phyloP scores from a whole-genome alignment of 495 filamentous ascomycete genomes.

The Neurospora intermedia region DNA sequence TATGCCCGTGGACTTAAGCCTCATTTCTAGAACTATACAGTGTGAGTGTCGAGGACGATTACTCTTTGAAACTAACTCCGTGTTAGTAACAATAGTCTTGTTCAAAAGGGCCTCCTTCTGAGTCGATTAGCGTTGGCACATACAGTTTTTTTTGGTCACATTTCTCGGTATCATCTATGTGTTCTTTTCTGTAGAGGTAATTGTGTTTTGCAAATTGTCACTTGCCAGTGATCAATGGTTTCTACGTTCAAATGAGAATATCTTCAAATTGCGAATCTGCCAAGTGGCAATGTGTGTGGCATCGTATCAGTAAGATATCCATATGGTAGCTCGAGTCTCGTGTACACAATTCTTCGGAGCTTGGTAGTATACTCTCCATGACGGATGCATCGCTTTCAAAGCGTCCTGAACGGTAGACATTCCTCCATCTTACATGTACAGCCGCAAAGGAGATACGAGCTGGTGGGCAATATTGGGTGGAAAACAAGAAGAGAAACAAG shows the following conservation, averaged over 20 bases:
- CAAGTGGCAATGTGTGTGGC: neutral
- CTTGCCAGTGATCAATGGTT: neutral
- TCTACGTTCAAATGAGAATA: neutral
- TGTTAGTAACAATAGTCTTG: neutral
- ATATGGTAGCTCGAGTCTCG: neutral
- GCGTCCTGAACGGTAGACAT: neutral
- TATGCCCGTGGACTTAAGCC: neutral
- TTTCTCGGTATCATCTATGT: neutral
- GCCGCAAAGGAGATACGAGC: too few relatives aligned
- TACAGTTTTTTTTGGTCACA: neutral
- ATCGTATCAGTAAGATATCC: neutral
- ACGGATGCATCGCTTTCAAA: neutral
- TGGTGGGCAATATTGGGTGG: too few relatives aligned
- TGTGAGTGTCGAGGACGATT: neutral
- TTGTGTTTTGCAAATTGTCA: neutral
- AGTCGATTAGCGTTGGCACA: neutral
- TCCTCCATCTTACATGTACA: too few relatives aligned
- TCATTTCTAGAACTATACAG: neutral
- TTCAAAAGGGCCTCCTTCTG: neutral
- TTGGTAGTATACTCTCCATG: neutral
- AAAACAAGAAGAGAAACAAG: neutral
- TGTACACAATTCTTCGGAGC: neutral
- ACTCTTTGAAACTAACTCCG: neutral
- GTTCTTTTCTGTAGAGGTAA: too few relatives aligned
- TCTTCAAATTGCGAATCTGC: neutral